Conservation (phyloP, 176 grass and related monocot genomes). For the Pontederia crassipes region DNA sequence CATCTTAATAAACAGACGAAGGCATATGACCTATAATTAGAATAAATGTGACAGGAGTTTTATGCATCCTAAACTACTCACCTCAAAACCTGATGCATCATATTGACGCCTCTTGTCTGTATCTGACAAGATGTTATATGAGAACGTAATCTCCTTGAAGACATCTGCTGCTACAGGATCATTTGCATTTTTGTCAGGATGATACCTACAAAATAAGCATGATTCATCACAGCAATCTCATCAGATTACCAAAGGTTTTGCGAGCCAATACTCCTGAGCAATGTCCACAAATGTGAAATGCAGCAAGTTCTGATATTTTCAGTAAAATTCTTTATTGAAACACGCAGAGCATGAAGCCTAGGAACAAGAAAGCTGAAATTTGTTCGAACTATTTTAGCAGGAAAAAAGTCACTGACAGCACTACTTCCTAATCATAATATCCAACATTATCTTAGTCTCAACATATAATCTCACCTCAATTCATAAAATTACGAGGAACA, state of each 20-base stretch:
- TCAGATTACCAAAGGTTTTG: background rate
- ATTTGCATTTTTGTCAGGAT: slow-evolving; percentile 91
- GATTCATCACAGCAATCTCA: background rate
- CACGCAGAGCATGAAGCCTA: no score
- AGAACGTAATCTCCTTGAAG: slow-evolving; percentile 99
- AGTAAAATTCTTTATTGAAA: no score
- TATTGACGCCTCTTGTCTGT: slow-evolving; percentile 94
- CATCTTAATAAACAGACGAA: background rate
- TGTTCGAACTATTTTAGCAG: no score
- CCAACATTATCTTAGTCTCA: no score
- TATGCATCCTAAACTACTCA: slow-evolving; percentile 12
- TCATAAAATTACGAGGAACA: no score
- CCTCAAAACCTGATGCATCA: slow-evolving; percentile 97
- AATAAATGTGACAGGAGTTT: background rate
- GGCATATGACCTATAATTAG: background rate
- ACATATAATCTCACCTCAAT: no score
- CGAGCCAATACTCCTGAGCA: no score
- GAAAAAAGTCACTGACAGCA: no score
- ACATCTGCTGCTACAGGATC: slow-evolving; percentile 94
- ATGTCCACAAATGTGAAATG: no score
- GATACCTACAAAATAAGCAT: slow-evolving; percentile 46
- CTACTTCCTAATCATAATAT: no score
- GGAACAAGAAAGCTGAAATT: no score
- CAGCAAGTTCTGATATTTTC: no score
- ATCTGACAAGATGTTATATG: slow-evolving; percentile 96